Conservation (phyloP, 2,329 filamentous ascomycete genomes). For the Trichoderma hamatum region DNA sequence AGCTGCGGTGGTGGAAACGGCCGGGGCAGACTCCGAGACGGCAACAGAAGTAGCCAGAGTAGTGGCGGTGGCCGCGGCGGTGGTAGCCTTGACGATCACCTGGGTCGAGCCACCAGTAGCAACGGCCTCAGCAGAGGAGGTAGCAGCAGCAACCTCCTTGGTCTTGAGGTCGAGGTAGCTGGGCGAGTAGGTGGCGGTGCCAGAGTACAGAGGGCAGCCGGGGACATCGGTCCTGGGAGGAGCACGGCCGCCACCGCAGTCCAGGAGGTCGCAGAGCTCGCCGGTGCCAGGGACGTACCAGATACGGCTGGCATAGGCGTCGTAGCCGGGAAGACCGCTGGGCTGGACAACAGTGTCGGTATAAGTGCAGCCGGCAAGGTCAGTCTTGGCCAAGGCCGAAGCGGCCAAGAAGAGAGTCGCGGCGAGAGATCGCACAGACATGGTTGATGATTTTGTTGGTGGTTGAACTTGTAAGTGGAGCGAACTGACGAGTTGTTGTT, state of each 20-base stretch:
- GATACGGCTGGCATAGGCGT: slow-evolving; percentile 52
- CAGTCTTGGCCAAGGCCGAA: slow-evolving; percentile 47
- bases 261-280: slow-evolving; percentile 65
- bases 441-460: slow-evolving; percentile 36
- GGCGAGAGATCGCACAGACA: slow-evolving; percentile 35
- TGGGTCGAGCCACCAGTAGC: slow-evolving; percentile 24
- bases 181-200: slow-evolving; percentile 58
- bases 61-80: slow-evolving; percentile 1
- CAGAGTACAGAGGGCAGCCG: slow-evolving; percentile 59
- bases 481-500: neutral
- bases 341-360: slow-evolving; percentile 40
- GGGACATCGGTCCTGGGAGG: slow-evolving; percentile 66
- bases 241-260: slow-evolving; percentile 69
- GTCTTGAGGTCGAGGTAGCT: slow-evolving; percentile 48
- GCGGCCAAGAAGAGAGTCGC: slow-evolving; percentile 38
- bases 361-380: slow-evolving; percentile 51
- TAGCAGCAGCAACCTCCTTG: slow-evolving; percentile 8
- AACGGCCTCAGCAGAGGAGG: slow-evolving; percentile 27
- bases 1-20: neutral
- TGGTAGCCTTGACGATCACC: neutral
- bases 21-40: neutral
- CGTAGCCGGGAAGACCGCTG: slow-evolving; percentile 42
- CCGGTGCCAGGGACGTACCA: slow-evolving; percentile 66
- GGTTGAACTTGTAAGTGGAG: neutral
- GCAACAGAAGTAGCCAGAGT: slow-evolving; percentile 17